These are phyloP conservation scores for Leccinum longicurvipes DNA, from an alignment of 768 basidiomycete species.

Conservation along the genomic window DNA sequence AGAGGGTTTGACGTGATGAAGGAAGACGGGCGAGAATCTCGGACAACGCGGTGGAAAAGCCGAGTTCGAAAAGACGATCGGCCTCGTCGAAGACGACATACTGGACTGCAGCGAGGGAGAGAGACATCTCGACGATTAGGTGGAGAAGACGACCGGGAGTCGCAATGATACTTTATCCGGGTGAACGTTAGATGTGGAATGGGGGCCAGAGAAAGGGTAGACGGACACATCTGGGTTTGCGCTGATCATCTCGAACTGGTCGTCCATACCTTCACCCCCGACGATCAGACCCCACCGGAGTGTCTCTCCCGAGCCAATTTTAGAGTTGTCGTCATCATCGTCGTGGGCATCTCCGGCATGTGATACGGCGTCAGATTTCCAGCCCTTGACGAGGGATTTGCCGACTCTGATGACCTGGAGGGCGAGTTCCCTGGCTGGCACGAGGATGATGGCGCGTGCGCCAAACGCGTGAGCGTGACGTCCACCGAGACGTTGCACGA, in stretches of 20 bases:
- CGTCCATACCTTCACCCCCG: slow-evolving; percentile 92
- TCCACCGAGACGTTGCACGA: slow-evolving; percentile 82
- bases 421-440: slow-evolving; percentile 92
- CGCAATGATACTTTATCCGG: slow-evolving; percentile 75
- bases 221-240: slow-evolving; percentile 94
- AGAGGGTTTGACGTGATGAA: slow-evolving; percentile 79
- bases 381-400: slow-evolving; percentile 87
- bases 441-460: slow-evolving; percentile 80
- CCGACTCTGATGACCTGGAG: slow-evolving; percentile 93
- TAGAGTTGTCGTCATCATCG: slow-evolving; percentile 49
- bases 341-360: slow-evolving; percentile 71
- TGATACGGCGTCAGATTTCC: slow-evolving; percentile 54
- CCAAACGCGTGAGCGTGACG: slow-evolving; percentile 78
- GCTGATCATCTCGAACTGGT: slow-evolving; percentile 94
- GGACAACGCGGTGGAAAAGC: slow-evolving; percentile 87
- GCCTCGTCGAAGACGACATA: slow-evolving; percentile 98
- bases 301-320: slow-evolving; percentile 46
- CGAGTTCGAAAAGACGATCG: slow-evolving; percentile 97
- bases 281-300: slow-evolving; percentile 93
- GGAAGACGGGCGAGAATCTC: slow-evolving; percentile 93
- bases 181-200: slow-evolving; percentile 11
- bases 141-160: slow-evolving; percentile 98
- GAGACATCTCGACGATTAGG: slow-evolving; percentile 92
- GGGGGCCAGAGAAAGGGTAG: neutral
- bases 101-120: slow-evolving; percentile 83